These are phyloP conservation scores for Phytophthora colocasiae DNA, from an alignment of 352 stramenopile species.

Conservation along the genomic window DNA sequence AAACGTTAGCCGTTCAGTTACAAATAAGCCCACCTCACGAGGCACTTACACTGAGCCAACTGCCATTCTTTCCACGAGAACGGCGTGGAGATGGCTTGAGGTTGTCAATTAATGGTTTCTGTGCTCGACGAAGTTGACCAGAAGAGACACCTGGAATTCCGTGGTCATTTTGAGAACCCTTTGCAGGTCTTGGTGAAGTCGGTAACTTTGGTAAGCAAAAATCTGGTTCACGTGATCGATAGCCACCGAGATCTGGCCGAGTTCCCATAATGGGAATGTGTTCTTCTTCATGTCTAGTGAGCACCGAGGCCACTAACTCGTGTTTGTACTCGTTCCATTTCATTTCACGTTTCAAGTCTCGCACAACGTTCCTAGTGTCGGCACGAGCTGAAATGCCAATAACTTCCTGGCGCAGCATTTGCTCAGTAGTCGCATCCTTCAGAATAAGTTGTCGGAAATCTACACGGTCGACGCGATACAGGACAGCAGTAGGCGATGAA, in stretches of 20 bases:
- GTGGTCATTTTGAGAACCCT: conserved; percentile 24
- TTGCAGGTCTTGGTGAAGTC: conserved; percentile 6
- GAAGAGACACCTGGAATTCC: conserved; percentile 29
- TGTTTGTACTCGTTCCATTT: conserved; percentile 66
- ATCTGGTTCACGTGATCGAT: conserved; percentile 33
- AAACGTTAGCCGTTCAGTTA: conserved; percentile 6
- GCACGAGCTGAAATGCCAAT: conserved; percentile 47
- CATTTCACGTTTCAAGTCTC: conserved; percentile 55
- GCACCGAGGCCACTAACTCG: conserved; percentile 44
- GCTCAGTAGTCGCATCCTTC: conserved; percentile 61
- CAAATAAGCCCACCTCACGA: conserved; percentile 7
- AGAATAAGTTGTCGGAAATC: conserved; percentile 73
- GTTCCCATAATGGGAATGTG: conserved; percentile 52
- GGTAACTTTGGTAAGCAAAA: conserved; percentile 28
- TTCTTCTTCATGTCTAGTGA: conserved; percentile 45
- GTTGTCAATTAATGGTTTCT: conserved; percentile 37
- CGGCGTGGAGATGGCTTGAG: conserved; percentile 22
- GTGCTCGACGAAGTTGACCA: conserved; percentile 23
- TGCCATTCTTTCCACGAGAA: conserved; percentile 20
- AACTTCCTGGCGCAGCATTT: conserved; percentile 52
- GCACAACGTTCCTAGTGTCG: conserved; percentile 45
- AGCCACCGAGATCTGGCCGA: conserved; percentile 31
- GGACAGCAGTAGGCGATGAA: conserved; percentile 59
- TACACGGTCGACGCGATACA: conserved; percentile 75
- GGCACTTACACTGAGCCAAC: conserved; percentile 48